These are phyloP conservation scores for Hemisphaericaspora lyxosophila DNA, from an alignment of 1,139 yeast species.

Conservation along the genomic window DNA sequence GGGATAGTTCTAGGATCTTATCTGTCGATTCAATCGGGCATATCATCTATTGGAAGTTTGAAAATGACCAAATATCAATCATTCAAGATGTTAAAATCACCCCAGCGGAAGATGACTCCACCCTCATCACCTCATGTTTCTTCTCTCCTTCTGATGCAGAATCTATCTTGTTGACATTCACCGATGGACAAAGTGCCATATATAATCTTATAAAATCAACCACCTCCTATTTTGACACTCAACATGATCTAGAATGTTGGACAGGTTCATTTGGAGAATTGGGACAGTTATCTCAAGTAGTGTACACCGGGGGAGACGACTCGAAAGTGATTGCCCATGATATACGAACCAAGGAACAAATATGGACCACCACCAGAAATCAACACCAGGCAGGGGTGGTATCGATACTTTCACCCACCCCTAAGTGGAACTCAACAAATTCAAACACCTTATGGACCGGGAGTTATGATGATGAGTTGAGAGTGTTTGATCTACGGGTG, in stretches of 20 bases:
- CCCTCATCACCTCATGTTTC: constrained; percentile 65
- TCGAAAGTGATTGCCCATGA: constrained; percentile 75
- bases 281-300: constrained; percentile 53
- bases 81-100: constrained; percentile 34
- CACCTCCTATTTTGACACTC: constrained; percentile 18
- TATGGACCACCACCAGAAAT: constrained; percentile 58
- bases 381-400: constrained; percentile 88
- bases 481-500: constrained; percentile 68
- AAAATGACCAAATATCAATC: constrained; percentile 20
- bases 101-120: constrained; percentile 39
- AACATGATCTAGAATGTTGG: constrained; percentile 86
- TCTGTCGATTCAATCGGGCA: constrained; percentile 84
- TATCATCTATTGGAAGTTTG: constrained; percentile 59
- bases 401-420: constrained; percentile 57
- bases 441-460: constrained; percentile 79
- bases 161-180: constrained; percentile 50
- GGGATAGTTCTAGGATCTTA: constrained; percentile 45
- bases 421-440: constrained; percentile 37
- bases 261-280: constrained; percentile 70
- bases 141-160: constrained; percentile 47
- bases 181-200: constrained; percentile 52
- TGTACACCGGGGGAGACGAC: constrained; percentile 94
- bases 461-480: constrained; percentile 80
- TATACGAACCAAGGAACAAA: constrained; percentile 41
- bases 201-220: constrained; percentile 24